Percentiles rank a stretch among this genome's conserved stretches.
phyloP scores from a whole-genome alignment of 1,284 basidiomycete species.

The Coniophora puteana region DNA sequence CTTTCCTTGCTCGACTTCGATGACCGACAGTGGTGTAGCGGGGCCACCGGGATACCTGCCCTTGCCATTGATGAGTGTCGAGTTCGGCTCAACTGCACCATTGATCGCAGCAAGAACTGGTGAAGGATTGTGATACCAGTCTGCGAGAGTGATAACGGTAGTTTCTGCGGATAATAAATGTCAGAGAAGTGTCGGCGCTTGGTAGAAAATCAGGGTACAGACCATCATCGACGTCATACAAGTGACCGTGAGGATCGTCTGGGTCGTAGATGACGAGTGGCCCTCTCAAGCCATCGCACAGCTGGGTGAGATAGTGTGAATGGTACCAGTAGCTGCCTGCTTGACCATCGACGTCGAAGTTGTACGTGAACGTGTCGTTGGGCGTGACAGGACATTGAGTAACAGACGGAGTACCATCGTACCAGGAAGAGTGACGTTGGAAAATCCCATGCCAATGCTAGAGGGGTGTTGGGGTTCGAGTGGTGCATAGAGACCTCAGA shows the following conservation, averaged over 20 bases:
- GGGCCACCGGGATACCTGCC: conserved; percentile 18
- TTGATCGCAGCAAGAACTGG: neutral
- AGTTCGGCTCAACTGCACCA: conserved; percentile 4
- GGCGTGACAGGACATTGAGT: conserved; percentile 42
- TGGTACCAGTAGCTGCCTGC: conserved; percentile 39
- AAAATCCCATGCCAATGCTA: conserved; percentile 48
- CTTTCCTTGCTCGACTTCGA: conserved; percentile 13
- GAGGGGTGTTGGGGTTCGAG: neutral
- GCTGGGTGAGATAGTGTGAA: conserved; percentile 34
- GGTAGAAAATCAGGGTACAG: neutral
- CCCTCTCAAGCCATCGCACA: conserved; percentile 19
- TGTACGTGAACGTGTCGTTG: conserved; percentile 28
- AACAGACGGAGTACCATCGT: conserved; percentile 34
- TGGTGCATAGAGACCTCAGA: neutral
- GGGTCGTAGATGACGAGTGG: conserved; percentile 24
- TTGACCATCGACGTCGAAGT: conserved; percentile 30
- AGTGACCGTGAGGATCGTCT: conserved; percentile 16
- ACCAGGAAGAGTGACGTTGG: conserved; percentile 31
- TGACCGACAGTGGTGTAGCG: conserved; percentile 14
- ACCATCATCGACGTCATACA: conserved; percentile 26
- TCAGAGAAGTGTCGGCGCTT: neutral
- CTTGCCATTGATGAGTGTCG: conserved; percentile 24
- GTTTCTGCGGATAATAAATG: neutral
- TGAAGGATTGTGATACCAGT: conserved; percentile 6
- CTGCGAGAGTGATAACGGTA: conserved; percentile 7